Evolutionary conservation across 305 asterid genomes (phyloP), one percentile per base, ranked within the genome.

Genomic region (Nicotiana rustica): DNA sequence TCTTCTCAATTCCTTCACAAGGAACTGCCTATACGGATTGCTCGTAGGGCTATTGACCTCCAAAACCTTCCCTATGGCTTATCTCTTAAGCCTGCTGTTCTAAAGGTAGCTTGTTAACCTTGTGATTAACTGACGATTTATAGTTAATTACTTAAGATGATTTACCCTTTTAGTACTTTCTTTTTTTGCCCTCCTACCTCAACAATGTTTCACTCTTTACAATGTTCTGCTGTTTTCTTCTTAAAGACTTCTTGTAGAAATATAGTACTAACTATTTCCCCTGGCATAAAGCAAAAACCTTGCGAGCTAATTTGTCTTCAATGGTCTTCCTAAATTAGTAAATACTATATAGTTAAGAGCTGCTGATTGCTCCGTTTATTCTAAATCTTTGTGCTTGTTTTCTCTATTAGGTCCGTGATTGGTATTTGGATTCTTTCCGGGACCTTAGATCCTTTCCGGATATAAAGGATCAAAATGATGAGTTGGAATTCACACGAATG

Each of bases 361-460:
- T 57, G 10, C 8, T 15, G 62, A 57, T 57, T 57, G 10, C 55
- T 49, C 3, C 4, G 21, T 13, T 79, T 68, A 25, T 29, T 80
- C 60, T 64, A 68, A 67, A 21, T 21, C 21, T 67, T 41, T 73
- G 41, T 52, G 59, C 59, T 52, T 71, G 15, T 67, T 19, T 19
- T 66, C 35, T 52, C 56, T 82, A 56, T 33, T 77, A 96, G 98
- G 99, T 96, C 68, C 91, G 98, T 64, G 98, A 96, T 88, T 96
- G 99, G 99, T 96, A 96, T 82, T 86, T 96, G 90, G 99, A 96
- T 84, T 96, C 99, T 57, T 96, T 96, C 88, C 97, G 97, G 57
- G 98, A 96, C 52, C 93, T 96, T 71, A 87, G 96, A 89, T 91
- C 97, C 69, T 92, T 92, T 71, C 93, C 93, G 0, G 93, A 86